Base-by-base conservation (phyloP, 2,329 filamentous ascomycete genomes). In the Thermoascus crustaceus region DNA sequence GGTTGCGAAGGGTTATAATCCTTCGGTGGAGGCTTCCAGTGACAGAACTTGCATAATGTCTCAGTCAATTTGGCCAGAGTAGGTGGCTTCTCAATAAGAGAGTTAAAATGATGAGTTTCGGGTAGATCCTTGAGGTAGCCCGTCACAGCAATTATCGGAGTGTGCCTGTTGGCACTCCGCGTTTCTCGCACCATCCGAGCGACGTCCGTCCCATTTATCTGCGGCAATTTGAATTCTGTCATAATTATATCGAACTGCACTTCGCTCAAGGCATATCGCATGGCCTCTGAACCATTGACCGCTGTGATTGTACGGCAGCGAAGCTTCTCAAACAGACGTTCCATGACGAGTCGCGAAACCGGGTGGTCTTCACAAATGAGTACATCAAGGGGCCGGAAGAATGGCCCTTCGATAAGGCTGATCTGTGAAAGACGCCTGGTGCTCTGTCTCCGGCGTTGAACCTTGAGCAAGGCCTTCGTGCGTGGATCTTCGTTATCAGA, bases 211-310 rank as follows among this genome's bases (percentile, higher is more conserved):
- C 91, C 91, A 50, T 87, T 96, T 53, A 96, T 87, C 54, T 94
- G 86, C 7, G 91, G 89, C 30, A 98, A 69, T 57, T 89, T 93
- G 66, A 87, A 95, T 62, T 98, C 91, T 61, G 94, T 89, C 70
- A 98, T 91, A 57, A 98, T 95, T 50, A 95, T 86, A 61, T 98
- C 91, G 54, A 96, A 98, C 54, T 96, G 94, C 55, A 98, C 89
- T 55, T 96, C 89, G 53, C 89, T 89, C 71, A 94, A 85, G 18
- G 91, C 87, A 61, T 91, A 94, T 14, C 89, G 79, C 50, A 94
- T 82, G 7, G 89, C 91, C 55, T 98, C 91, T 0, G 85, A 81
- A 1, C 91, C 91, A 48, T 88, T 94, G 3, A 81, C 75, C 4
- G 91, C 89, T 2, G 85, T 87, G 51, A 98, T 91, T 6, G 89